phyloP scores from a whole-genome alignment of 306 rosid species.

The Lotus japonicus region DNA sequence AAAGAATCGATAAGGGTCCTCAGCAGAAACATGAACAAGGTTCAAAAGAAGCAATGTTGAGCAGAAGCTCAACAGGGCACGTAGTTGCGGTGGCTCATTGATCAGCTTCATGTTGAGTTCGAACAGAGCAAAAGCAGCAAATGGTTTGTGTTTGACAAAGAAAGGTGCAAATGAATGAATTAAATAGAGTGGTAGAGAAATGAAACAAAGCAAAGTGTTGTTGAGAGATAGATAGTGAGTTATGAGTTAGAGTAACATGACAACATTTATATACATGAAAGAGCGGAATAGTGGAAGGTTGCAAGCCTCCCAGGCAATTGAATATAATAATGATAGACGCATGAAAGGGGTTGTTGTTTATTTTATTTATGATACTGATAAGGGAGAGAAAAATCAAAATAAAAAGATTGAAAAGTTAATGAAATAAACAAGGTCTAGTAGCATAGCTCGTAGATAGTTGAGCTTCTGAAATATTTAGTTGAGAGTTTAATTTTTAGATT shows the following conservation, averaged over 20 bases:
- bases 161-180: neutral
- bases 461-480: too few relatives aligned
- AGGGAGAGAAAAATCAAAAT: too few relatives aligned
- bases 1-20: slow-evolving; percentile 67
- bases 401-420: too few relatives aligned
- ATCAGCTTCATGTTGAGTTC: slow-evolving; percentile 9
- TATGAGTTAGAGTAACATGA: neutral
- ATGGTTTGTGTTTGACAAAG: slow-evolving; percentile 1
- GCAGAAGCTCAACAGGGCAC: slow-evolving; percentile 3
- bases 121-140: neutral
- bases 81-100: neutral
- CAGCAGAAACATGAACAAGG: slow-evolving; percentile 20
- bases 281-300: neutral
- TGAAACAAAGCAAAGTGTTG: neutral
- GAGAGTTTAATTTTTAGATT: too few relatives aligned
- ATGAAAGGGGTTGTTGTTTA: neutral
- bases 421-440: too few relatives aligned
- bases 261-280: slow-evolving; percentile 7
- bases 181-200: neutral
- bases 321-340: neutral
- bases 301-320: neutral
- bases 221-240: neutral
- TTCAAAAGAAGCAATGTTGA: slow-evolving; percentile 19
- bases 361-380: neutral
- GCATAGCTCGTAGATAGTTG: too few relatives aligned